These are phyloP conservation scores for Protomyces arabidopsidicola DNA, from an alignment of 1,139 yeast genomes.

Conservation along the genomic window DNA sequence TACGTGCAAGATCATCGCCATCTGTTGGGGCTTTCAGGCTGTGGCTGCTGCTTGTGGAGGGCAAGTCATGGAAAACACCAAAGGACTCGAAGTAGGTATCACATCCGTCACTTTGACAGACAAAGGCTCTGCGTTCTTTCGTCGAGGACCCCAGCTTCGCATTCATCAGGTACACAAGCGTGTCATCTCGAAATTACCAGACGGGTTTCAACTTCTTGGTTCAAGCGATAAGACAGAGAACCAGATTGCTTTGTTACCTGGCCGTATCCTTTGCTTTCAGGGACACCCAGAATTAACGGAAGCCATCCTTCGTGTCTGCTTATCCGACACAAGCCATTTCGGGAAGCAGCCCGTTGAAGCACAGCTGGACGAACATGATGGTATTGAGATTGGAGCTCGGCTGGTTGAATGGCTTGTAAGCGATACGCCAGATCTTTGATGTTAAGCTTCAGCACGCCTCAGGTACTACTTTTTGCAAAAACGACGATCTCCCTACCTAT, in stretches of 20 bases:
- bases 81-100: not conserved
- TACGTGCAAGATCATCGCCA: not conserved
- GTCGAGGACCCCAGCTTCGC: not conserved
- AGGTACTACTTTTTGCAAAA: not conserved
- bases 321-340: not conserved
- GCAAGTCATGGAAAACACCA: not conserved
- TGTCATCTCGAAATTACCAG: not conserved
- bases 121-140: not conserved
- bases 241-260: not conserved
- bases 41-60: slow-evolving; percentile 4
- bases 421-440: not conserved
- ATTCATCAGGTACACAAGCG: slow-evolving; percentile 8
- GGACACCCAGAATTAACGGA: slow-evolving; percentile 10
- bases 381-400: not conserved
- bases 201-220: slow-evolving; percentile 1
- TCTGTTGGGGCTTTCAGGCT: slow-evolving; percentile 9
- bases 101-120: not conserved
- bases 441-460: not conserved
- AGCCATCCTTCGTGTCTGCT: not conserved
- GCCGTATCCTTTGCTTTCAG: slow-evolving; percentile 1
- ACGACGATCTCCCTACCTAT: not conserved
- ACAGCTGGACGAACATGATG: not conserved
- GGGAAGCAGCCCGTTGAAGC: not conserved
- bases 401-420: not conserved
- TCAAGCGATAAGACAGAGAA: not conserved